Conservation (phyloP, 2,329 filamentous ascomycete genomes). For the Aspergillus ochraceus region DNA sequence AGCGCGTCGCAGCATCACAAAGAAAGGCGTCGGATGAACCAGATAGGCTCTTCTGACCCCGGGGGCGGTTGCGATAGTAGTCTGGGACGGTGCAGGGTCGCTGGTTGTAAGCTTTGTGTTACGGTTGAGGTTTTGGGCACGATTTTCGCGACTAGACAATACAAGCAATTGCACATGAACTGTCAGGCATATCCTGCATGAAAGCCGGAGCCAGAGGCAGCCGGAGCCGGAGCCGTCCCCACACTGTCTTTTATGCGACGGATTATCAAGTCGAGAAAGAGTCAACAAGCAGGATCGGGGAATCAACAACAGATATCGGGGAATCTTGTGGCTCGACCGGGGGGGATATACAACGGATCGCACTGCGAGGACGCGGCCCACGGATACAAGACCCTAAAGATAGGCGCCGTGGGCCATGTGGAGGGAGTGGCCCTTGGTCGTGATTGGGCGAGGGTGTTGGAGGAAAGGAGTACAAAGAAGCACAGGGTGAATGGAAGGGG, state of each 20-base stretch:
- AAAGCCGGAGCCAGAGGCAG: background rate
- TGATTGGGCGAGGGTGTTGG: background rate
- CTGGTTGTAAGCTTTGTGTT: background rate
- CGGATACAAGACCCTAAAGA: background rate
- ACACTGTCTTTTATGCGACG: background rate
- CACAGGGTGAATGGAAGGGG: background rate
- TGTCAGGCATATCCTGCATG: background rate
- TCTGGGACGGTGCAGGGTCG: background rate
- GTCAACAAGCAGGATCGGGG: background rate
- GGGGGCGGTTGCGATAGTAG: background rate
- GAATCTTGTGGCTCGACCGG: background rate
- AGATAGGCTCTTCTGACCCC: background rate
- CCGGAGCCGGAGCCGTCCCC: background rate
- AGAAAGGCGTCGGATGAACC: background rate
- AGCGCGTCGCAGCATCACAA: background rate
- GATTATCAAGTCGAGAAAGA: background rate
- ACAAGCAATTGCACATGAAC: background rate
- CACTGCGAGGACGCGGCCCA: background rate
- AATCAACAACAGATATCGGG: background rate
- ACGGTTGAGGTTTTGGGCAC: constrained; percentile 1
- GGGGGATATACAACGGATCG: background rate
- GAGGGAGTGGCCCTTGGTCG: background rate
- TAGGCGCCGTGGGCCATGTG: constrained; percentile 1
- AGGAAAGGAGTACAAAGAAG: background rate
- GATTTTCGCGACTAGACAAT: background rate